Evolutionary conservation across 345 rosid genomes (phyloP).

Genomic region (Gossypium bickii): DNA sequence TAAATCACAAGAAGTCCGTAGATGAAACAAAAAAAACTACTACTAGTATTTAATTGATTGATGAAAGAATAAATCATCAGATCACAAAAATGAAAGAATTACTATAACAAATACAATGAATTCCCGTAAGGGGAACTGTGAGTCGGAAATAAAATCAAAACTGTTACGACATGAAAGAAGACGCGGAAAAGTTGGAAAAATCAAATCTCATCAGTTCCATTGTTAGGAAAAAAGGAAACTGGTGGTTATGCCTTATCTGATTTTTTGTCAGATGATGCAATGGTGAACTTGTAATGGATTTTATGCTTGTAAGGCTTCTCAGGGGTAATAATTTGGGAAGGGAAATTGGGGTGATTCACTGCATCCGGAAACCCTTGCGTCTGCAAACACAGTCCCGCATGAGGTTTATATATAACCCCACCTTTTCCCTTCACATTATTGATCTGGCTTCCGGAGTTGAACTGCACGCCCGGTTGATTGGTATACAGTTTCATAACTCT

Average conservation of each 20-base stretch:
- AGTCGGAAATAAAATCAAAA: too few species aligned
- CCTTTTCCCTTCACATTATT: constrained; percentile 48
- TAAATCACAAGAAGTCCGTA: too few species aligned
- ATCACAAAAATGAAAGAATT: too few species aligned
- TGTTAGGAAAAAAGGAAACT: not conserved
- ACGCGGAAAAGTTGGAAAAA: too few species aligned
- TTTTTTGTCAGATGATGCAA: constrained; percentile 12
- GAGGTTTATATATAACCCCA: constrained; percentile 38
- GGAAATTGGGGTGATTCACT: constrained; percentile 70
- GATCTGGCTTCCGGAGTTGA: constrained; percentile 58
- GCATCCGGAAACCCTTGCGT: constrained; percentile 86
- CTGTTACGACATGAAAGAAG: too few species aligned
- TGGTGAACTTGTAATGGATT: constrained; percentile 70
- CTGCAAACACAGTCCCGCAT: constrained; percentile 64
- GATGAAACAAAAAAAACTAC: too few species aligned
- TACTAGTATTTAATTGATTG: too few species aligned
- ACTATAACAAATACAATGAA: too few species aligned
- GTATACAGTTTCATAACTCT: constrained; percentile 79
- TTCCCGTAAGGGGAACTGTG: too few species aligned
- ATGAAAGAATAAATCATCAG: too few species aligned
- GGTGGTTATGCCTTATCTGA: not conserved
- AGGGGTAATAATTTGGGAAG: constrained; percentile 65
- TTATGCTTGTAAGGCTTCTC: constrained; percentile 49
- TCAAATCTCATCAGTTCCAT: not conserved
- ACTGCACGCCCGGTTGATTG: constrained; percentile 65